phyloP scores from a whole-genome alignment of 2,329 filamentous ascomycete genomes.

The Calonectria crousiana region DNA sequence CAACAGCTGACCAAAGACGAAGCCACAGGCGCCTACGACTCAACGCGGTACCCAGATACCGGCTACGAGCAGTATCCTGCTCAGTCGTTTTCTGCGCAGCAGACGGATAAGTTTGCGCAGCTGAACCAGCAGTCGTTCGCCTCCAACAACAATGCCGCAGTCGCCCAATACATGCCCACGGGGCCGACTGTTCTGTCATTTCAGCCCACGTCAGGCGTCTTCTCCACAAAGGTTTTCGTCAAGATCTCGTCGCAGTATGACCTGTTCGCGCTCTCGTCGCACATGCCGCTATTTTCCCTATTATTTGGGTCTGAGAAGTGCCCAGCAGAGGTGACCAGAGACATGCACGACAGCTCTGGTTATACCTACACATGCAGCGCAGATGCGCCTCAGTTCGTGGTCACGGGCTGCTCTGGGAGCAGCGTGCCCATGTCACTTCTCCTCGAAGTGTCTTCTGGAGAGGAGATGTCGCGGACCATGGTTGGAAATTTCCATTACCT shows the following conservation, averaged over 20 bases:
- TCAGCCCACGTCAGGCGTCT: slow-evolving; percentile 75
- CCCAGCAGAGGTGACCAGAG: slow-evolving; percentile 69
- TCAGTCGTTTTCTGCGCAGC: slow-evolving; percentile 60
- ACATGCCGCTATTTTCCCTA: slow-evolving; percentile 70
- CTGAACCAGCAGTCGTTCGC: slow-evolving; percentile 69
- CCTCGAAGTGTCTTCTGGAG: slow-evolving; percentile 64
- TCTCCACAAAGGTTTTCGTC: slow-evolving; percentile 78
- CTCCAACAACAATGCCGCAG: slow-evolving; percentile 73
- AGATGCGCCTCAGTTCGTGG: slow-evolving; percentile 73
- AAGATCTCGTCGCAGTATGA: slow-evolving; percentile 83
- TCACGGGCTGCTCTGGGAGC: slow-evolving; percentile 62
- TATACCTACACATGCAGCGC: slow-evolving; percentile 80
- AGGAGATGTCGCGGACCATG: slow-evolving; percentile 64
- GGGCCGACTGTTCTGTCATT: slow-evolving; percentile 74
- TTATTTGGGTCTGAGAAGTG: slow-evolving; percentile 85
- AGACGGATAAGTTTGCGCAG: slow-evolving; percentile 63
- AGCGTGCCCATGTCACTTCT: slow-evolving; percentile 68
- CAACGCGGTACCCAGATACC: slow-evolving; percentile 71
- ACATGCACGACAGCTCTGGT: slow-evolving; percentile 67
- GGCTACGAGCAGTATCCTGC: slow-evolving; percentile 65
- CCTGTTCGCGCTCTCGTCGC: slow-evolving; percentile 69
- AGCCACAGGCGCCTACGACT: slow-evolving; percentile 58
- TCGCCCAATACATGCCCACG: slow-evolving; percentile 75
- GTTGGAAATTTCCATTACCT: slow-evolving; percentile 63
- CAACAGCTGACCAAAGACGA: slow-evolving; percentile 27